phyloP scores from a whole-genome alignment of 1,139 yeast species.

The Magnusiomyces tetraspermus region DNA sequence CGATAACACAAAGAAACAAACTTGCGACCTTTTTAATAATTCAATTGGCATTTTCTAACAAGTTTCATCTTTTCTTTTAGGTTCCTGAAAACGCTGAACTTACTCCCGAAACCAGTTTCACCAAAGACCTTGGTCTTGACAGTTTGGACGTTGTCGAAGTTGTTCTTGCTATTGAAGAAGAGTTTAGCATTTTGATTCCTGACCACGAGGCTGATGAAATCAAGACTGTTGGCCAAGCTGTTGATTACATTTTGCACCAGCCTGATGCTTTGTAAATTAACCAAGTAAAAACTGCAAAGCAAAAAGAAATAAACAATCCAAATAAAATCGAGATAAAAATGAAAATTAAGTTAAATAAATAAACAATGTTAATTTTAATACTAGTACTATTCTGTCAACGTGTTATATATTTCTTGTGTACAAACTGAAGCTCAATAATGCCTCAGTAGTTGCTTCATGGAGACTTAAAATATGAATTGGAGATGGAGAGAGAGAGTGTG shows the following conservation, averaged over 20 bases:
- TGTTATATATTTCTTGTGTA: too few species aligned
- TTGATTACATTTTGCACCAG: constrained; percentile 67
- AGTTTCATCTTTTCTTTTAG: constrained; percentile 5
- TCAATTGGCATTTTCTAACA: neutral
- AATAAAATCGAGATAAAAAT: too few species aligned
- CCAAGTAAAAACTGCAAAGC: too few species aligned
- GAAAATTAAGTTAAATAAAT: too few species aligned
- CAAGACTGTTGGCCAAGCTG: constrained; percentile 78
- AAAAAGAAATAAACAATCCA: too few species aligned
- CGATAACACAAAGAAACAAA: too few species aligned
- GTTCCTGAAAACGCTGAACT: constrained; percentile 36
- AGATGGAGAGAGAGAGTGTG: too few species aligned
- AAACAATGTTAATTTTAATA: too few species aligned
- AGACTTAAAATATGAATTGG: too few species aligned
- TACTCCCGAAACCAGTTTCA: constrained; percentile 50
- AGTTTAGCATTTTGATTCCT: constrained; percentile 56
- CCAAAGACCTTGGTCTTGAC: constrained; percentile 74
- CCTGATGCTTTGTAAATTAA: constrained; percentile 42
- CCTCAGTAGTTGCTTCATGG: too few species aligned
- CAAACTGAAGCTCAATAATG: too few species aligned
- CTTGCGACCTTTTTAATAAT: neutral
- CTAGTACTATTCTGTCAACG: too few species aligned
- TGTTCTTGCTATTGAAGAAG: constrained; percentile 81
- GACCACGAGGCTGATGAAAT: constrained; percentile 63
- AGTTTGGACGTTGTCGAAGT: constrained; percentile 85